phyloP scores from a whole-genome alignment of 2,329 filamentous ascomycete species.

The Ceratocystis albifundus region DNA sequence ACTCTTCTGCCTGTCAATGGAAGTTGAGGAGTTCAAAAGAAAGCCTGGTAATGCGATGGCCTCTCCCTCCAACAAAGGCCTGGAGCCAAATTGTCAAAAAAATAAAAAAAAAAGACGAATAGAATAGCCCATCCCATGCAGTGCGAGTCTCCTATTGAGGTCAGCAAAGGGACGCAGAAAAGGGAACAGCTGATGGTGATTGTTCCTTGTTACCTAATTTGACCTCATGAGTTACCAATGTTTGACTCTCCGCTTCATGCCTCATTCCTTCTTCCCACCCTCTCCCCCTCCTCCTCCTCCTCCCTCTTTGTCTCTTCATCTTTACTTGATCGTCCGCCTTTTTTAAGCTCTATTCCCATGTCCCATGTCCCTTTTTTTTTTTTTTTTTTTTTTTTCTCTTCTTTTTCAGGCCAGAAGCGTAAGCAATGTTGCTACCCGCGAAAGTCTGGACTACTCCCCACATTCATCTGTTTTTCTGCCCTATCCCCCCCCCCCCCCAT shows the following conservation, averaged over 20 bases:
- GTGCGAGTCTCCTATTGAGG: constrained; percentile 5
- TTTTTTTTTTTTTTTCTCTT: too few relatives aligned
- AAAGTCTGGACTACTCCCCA: neutral
- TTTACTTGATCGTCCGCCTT: too few relatives aligned
- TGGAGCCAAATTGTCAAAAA: neutral
- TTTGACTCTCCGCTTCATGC: neutral
- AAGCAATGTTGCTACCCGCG: neutral
- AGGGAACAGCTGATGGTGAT: neutral
- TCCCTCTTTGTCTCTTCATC: neutral
- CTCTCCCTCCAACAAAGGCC: neutral
- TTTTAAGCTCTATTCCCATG: too few relatives aligned
- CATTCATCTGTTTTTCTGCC: neutral
- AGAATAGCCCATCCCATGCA: constrained; percentile 1
- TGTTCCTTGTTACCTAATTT: neutral
- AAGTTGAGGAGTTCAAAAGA: neutral
- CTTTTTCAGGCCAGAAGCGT: neutral
- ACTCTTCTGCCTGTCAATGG: neutral
- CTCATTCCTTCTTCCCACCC: too few relatives aligned
- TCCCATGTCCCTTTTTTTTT: too few relatives aligned
- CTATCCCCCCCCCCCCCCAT: neutral
- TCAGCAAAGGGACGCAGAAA: neutral
- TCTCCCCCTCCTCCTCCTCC: too few relatives aligned
- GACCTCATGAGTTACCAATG: neutral
- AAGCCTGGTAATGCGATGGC: too few relatives aligned
- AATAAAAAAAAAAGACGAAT: too few relatives aligned